Base-by-base conservation (phyloP, 2,329 filamentous ascomycete species). In the Ophiostoma tasmaniense region DNA sequence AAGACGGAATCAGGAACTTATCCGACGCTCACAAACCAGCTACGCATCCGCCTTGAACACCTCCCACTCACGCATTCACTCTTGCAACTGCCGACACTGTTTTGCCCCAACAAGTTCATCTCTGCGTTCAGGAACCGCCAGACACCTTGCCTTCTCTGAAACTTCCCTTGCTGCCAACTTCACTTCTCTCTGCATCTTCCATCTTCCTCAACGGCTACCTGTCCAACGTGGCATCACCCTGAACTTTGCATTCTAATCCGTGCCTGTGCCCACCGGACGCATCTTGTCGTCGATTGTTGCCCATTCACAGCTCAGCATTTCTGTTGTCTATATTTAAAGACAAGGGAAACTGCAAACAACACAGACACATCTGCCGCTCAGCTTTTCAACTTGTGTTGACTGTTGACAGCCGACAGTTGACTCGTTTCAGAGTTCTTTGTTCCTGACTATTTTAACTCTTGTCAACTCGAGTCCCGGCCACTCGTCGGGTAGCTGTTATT, bases 371-470 rank as follows among this genome's bases (percentile, higher is more conserved):
- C n/a, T 55, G 22, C 50, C 50, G 13, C n/a, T 10, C n/a, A 55
- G 13, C 22, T 25, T 22, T 45, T 20, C 37, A 14, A 33, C 33
- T 33, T 8, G 33, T 33, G 33, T 33, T 39, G 37, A 39, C 37
- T 3, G 42, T 45, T 8, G 20, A 45, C 42, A n/a, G 17, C 20
- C 7, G 7, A 10, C 50, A 22, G 11, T 55, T 25, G 50, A 55
- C 50, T 55, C 50, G 50, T 55, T 55, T 55, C 50, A 55, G 50
- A 14, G n/a, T 55, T 55, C 50, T 55, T 55, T 55, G 50, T 55
- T 25, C 50, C 22, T 55, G n/a, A 25, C 11, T 14, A 55, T 55
- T 55, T 55, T 17, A 55, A 25, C 11, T 55, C 8, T 55, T 55
- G n/a, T 10, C 50, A 55, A 13, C 50, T 55, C 22, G 22, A 55